Evolutionary conservation across 148 eudicot species (phyloP).

Genomic region (Drosera capensis): DNA sequence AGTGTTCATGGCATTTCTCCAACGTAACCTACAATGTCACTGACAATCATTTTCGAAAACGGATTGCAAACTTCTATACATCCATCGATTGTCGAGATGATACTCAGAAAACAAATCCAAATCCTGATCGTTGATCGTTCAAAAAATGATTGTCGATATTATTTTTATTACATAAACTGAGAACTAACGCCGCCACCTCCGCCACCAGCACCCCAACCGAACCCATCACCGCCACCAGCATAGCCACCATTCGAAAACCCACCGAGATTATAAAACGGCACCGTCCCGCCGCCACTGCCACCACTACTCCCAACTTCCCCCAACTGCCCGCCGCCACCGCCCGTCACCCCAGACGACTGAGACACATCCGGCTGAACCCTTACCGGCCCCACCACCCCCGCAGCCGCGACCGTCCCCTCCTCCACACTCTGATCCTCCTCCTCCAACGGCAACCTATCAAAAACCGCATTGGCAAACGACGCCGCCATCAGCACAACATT

Average conservation of each 20-base stretch:
- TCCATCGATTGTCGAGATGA: too few species aligned
- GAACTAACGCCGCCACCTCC: constrained; percentile 19
- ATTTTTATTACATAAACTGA: too few species aligned
- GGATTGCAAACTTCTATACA: too few species aligned
- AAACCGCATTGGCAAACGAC: constrained; percentile 6
- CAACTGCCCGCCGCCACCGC: constrained; percentile 8
- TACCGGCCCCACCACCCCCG: neutral
- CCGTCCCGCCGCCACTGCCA: constrained; percentile 2
- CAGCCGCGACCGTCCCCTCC: neutral
- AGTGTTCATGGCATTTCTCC: too few species aligned
- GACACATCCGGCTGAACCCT: constrained; percentile 15
- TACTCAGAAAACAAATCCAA: too few species aligned
- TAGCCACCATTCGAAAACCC: neutral
- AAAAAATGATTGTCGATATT: too few species aligned
- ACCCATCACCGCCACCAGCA: constrained; percentile 8
- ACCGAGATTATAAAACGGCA: constrained; percentile 7
- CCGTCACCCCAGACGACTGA: constrained; percentile 22
- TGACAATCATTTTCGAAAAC: too few species aligned
- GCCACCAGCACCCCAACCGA: constrained; percentile 5
- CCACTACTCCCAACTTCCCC: constrained; percentile 8
- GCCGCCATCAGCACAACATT: constrained; percentile 8
- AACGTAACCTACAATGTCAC: too few species aligned
- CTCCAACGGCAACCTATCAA: constrained; percentile 14
- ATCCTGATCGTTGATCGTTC: too few species aligned
- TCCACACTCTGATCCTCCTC: constrained; percentile 9